Conservation (phyloP, 352 stramenopile genomes). For the Hyaloperonospora brassicae region DNA sequence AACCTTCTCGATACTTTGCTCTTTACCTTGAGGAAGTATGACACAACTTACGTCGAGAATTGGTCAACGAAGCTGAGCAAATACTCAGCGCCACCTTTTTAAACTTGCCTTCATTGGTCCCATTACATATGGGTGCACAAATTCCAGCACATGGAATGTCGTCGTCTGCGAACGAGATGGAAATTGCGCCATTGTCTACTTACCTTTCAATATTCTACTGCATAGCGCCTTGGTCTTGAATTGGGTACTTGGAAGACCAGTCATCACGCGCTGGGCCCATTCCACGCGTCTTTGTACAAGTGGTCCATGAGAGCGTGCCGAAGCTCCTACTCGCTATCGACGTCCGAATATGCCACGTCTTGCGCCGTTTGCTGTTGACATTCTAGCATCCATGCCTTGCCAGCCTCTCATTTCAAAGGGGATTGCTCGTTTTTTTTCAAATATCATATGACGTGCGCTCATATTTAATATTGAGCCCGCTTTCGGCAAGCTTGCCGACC, state of each 20-base stretch:
- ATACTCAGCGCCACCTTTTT: conserved; percentile 8
- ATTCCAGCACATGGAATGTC: conserved; percentile 2
- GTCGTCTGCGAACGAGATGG: conserved; percentile 6
- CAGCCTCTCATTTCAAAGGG: conserved; percentile 11
- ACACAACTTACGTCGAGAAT: background rate
- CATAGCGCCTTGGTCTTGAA: background rate
- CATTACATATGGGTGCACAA: conserved; percentile 11
- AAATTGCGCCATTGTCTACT: background rate
- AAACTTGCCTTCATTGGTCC: conserved; percentile 16
- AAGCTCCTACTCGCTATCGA: conserved; percentile 16
- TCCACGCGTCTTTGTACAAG: background rate
- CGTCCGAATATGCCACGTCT: conserved; percentile 2
- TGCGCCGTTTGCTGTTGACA: conserved; percentile 1
- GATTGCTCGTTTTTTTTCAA: background rate
- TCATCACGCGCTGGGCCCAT: background rate
- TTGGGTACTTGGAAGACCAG: background rate
- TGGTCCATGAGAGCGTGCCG: conserved; percentile 20
- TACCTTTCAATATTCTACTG: background rate
- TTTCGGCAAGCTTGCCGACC: conserved; percentile 9
- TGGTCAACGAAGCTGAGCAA: conserved; percentile 2
- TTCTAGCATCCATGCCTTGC: conserved; percentile 14
- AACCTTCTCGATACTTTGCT: background rate
- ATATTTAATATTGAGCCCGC: conserved; percentile 11
- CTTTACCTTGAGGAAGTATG: background rate
- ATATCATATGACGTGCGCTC: background rate